These are phyloP conservation scores for Clathrus columnatus DNA, from an alignment of 768 basidiomycete genomes.

Conservation along the genomic window DNA sequence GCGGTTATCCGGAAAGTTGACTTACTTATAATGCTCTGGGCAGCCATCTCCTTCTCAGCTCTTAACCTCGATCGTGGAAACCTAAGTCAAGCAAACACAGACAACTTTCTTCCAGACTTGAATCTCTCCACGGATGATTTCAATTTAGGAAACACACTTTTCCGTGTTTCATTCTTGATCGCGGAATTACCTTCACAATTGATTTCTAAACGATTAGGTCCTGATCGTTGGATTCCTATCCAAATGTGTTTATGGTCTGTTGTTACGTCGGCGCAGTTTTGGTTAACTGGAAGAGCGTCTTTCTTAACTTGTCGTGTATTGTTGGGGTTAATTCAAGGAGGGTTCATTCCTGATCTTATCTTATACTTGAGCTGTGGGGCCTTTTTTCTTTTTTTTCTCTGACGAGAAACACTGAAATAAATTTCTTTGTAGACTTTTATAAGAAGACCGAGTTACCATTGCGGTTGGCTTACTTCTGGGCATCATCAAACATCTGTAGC, in stretches of 20 bases:
- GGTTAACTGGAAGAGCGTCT: conserved; percentile 40
- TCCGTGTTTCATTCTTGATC: conserved; percentile 40
- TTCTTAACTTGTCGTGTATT: conserved; percentile 43
- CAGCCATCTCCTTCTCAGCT: conserved; percentile 48
- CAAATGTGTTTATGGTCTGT: conserved; percentile 49
- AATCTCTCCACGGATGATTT: conserved; percentile 46
- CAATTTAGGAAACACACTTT: conserved; percentile 48
- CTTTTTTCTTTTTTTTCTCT: not conserved
- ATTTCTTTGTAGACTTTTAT: conserved; percentile 38
- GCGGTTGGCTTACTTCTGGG: conserved; percentile 50
- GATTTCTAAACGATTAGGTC: conserved; percentile 51
- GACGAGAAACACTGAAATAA: not conserved
- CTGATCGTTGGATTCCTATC: conserved; percentile 55
- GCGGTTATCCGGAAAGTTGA: conserved; percentile 46
- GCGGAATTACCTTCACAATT: conserved; percentile 59
- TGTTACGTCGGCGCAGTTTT: conserved; percentile 45
- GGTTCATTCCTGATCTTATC: conserved; percentile 51
- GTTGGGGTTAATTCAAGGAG: conserved; percentile 40
- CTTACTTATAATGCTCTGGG: conserved; percentile 52
- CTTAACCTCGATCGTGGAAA: conserved; percentile 48
- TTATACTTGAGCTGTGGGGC: conserved; percentile 51
- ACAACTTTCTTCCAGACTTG: conserved; percentile 50
- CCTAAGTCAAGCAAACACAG: conserved; percentile 48
- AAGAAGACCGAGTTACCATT: conserved; percentile 50
- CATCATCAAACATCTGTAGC: conserved; percentile 35